Conservation (phyloP, 2,329 filamentous ascomycete species). For the Didymella glomerata region DNA sequence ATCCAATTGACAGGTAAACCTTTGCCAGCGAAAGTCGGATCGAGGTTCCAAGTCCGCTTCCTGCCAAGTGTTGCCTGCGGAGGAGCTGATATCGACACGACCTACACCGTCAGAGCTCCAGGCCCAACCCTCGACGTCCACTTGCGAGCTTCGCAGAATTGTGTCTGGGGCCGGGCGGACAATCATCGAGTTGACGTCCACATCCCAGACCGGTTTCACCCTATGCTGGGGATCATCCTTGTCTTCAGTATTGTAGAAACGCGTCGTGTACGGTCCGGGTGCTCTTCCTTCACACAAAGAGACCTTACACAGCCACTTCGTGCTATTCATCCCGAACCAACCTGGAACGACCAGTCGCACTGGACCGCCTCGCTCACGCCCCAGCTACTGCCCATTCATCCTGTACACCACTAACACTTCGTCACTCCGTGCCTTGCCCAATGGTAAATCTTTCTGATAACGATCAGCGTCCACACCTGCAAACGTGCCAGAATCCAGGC, state of each 20-base stretch:
- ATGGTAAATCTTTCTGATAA: slow-evolving; percentile 46
- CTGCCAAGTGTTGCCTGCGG: slow-evolving; percentile 25
- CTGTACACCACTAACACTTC: slow-evolving; percentile 43
- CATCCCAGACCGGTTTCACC: slow-evolving; percentile 36
- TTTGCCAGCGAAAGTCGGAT: slow-evolving; percentile 12
- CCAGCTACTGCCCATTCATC: slow-evolving; percentile 37
- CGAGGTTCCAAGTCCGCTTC: slow-evolving; percentile 1
- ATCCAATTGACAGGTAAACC: background rate
- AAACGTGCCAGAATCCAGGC: slow-evolving; percentile 41
- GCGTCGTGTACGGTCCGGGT: slow-evolving; percentile 38
- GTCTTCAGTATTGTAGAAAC: slow-evolving; percentile 39
- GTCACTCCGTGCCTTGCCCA: slow-evolving; percentile 33
- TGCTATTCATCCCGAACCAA: slow-evolving; percentile 46
- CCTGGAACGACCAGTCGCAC: slow-evolving; percentile 44
- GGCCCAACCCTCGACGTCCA: slow-evolving; percentile 36
- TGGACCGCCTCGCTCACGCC: slow-evolving; percentile 38
- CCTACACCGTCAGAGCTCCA: slow-evolving; percentile 36
- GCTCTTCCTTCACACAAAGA: slow-evolving; percentile 29
- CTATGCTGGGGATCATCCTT: slow-evolving; percentile 15
- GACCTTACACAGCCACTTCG: slow-evolving; percentile 44
- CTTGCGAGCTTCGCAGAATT: background rate
- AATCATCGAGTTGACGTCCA: slow-evolving; percentile 43
- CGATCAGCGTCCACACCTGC: slow-evolving; percentile 34
- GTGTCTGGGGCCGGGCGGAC: slow-evolving; percentile 27
- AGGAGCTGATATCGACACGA: slow-evolving; percentile 31